phyloP scores from a whole-genome alignment of 352 stramenopile species.

The Phytopythium boreale region DNA sequence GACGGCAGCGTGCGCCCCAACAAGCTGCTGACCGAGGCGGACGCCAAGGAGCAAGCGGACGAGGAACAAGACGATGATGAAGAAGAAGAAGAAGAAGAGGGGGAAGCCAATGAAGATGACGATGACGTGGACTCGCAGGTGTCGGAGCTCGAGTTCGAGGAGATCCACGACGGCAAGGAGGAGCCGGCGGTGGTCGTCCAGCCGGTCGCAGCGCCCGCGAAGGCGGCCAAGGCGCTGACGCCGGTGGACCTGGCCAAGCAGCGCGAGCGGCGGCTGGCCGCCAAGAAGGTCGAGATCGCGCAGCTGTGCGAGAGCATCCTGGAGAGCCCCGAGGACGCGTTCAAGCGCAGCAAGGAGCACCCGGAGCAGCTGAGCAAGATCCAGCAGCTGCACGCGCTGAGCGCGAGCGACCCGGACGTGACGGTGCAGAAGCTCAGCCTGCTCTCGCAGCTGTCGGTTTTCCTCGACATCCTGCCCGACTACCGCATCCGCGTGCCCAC shows the following conservation, averaged over 20 bases:
- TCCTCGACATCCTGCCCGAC: slow-evolving; percentile 93
- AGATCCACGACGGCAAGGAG: slow-evolving; percentile 38
- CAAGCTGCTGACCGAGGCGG: slow-evolving; percentile 56
- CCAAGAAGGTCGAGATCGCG: slow-evolving; percentile 89
- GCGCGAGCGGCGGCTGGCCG: slow-evolving; percentile 56
- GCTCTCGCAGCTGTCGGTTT: slow-evolving; percentile 93
- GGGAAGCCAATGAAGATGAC: slow-evolving; percentile 28
- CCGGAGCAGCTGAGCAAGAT: slow-evolving; percentile 75
- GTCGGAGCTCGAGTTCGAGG: slow-evolving; percentile 83
- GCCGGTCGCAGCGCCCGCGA: neutral
- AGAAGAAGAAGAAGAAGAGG: slow-evolving; percentile 32
- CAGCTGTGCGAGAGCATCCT: slow-evolving; percentile 89
- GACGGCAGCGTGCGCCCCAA: slow-evolving; percentile 78
- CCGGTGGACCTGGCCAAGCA: slow-evolving; percentile 65
- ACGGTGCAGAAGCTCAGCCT: slow-evolving; percentile 87
- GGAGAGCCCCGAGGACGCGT: slow-evolving; percentile 79
- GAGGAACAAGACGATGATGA: slow-evolving; percentile 19
- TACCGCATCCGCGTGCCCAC: slow-evolving; percentile 93
- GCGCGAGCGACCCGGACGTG: slow-evolving; percentile 53
- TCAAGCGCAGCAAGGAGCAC: slow-evolving; percentile 88
- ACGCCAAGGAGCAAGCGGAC: slow-evolving; percentile 19
- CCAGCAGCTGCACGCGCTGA: slow-evolving; percentile 71
- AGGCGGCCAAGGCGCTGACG: slow-evolving; percentile 15
- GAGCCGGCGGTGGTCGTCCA: slow-evolving; percentile 3
- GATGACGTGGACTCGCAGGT: slow-evolving; percentile 63